Evolutionary conservation across 1,284 basidiomycete genomes (phyloP).

Genomic region (Trichosporon ovoides): DNA sequence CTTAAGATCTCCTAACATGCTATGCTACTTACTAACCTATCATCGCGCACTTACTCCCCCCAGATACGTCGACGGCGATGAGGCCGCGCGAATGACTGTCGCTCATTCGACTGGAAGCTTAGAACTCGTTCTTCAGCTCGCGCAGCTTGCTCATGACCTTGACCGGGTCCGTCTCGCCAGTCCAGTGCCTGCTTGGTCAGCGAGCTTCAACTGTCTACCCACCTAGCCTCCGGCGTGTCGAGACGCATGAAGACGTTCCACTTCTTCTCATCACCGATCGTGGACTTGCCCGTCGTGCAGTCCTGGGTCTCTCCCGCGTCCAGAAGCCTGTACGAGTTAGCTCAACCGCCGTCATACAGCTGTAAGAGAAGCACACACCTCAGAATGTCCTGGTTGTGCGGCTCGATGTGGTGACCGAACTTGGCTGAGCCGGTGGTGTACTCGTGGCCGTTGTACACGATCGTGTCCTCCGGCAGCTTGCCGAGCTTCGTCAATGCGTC

Average conservation of each 20-base stretch:
- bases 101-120: no score
- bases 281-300: slow-evolving; percentile 49
- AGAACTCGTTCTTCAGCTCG: slow-evolving; percentile 75
- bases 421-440: slow-evolving; percentile 65
- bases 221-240: slow-evolving; percentile 40
- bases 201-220: slow-evolving; percentile 11
- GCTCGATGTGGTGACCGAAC: slow-evolving; percentile 44
- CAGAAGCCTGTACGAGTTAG: slow-evolving; percentile 27
- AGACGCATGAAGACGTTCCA: slow-evolving; percentile 53
- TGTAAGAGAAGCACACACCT: slow-evolving; percentile 23
- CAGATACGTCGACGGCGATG: no score
- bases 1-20: no score
- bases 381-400: slow-evolving; percentile 41
- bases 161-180: slow-evolving; percentile 50
- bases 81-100: no score
- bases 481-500: slow-evolving; percentile 68
- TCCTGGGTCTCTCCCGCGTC: slow-evolving; percentile 34
- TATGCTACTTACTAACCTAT: no score
- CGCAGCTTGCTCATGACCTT: slow-evolving; percentile 68
- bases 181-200: slow-evolving; percentile 49
- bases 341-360: no score
- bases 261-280: slow-evolving; percentile 54
- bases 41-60: no score
- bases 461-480: slow-evolving; percentile 70
- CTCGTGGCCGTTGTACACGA: slow-evolving; percentile 89